Evolutionary conservation across 306 rosid genomes (phyloP).

Genomic region (Mucuna pruriens): DNA sequence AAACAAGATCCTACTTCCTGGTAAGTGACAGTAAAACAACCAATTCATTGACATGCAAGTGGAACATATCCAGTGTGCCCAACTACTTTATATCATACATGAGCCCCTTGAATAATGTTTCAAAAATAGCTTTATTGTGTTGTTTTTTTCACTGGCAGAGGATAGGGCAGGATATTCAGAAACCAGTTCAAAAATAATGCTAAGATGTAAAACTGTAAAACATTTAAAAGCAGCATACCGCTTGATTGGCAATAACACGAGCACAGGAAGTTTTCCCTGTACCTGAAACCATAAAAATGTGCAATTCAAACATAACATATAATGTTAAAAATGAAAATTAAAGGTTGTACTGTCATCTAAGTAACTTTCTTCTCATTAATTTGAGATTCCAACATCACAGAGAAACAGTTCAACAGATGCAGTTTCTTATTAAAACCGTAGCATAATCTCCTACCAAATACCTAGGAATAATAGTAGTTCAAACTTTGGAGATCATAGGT

Average conservation of each 20-base stretch:
- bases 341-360: not conserved
- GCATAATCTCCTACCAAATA: not conserved
- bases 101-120: not conserved
- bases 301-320: conserved; percentile 14
- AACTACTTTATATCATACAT: not conserved
- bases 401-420: conserved; percentile 2
- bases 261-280: conserved; percentile 97
- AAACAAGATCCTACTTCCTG: conserved; percentile 17
- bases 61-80: conserved; percentile 3
- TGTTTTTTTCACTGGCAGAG: not conserved
- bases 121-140: not conserved
- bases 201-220: conserved; percentile 12
- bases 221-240: conserved; percentile 57
- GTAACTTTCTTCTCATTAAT: conserved; percentile 24
- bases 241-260: conserved; percentile 91
- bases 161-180: conserved; percentile 14
- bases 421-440: conserved; percentile 27
- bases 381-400: conserved; percentile 29
- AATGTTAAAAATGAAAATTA: conserved; percentile 13
- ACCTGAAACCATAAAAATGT: conserved; percentile 65
- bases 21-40: not conserved
- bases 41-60: conserved; percentile 17
- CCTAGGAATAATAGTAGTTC: conserved; percentile 2
- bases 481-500: not conserved
- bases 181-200: conserved; percentile 4